A percentile compares a stretch with the other conserved stretches of the same genome.
These are phyloP conservation scores for Rhamnella rubrinervis DNA, from an alignment of 331 rosid genomes.

Conservation along the genomic window DNA sequence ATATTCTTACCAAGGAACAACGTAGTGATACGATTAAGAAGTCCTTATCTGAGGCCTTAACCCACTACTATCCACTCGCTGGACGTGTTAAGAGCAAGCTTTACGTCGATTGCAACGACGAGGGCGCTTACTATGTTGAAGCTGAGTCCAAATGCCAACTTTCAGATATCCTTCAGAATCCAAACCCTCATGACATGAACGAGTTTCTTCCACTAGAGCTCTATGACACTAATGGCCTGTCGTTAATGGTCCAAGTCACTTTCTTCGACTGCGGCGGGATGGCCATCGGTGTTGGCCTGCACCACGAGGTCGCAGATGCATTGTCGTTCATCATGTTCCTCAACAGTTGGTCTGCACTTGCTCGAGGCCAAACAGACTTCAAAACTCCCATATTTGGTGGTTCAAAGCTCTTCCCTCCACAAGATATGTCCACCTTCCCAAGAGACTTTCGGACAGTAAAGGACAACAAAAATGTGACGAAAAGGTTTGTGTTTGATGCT, in stretches of 20 bases:
- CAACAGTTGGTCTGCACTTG: conserved; percentile 15
- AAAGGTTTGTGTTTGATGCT: conserved; percentile 27
- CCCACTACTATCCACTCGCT: too few species aligned
- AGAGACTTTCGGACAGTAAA: too few species aligned
- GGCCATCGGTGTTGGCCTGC: conserved; percentile 2
- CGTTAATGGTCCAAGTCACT: conserved; percentile 20
- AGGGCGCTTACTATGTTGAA: too few species aligned
- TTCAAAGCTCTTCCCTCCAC: conserved; percentile 17
- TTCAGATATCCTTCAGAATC: too few species aligned
- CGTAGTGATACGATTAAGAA: too few species aligned
- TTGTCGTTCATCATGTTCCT: conserved; percentile 20
- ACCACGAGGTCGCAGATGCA: conserved; percentile 22
- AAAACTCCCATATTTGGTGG: conserved; percentile 1
- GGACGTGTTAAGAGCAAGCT: too few species aligned
- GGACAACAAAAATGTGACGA: conserved; percentile 5
- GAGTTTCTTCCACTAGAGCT: too few species aligned
- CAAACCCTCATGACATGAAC: too few species aligned
- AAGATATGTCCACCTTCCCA: not conserved
- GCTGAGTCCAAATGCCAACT: too few species aligned
- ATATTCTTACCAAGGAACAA: too few species aligned
- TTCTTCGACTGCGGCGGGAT: conserved; percentile 22
- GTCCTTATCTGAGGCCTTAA: too few species aligned
- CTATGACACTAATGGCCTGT: conserved; percentile 13
- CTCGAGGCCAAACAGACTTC: not conserved
- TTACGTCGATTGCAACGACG: too few species aligned